Evolutionary conservation across 169 alveolate species (phyloP).

Genomic region (Cryptosporidium ryanae): DNA sequence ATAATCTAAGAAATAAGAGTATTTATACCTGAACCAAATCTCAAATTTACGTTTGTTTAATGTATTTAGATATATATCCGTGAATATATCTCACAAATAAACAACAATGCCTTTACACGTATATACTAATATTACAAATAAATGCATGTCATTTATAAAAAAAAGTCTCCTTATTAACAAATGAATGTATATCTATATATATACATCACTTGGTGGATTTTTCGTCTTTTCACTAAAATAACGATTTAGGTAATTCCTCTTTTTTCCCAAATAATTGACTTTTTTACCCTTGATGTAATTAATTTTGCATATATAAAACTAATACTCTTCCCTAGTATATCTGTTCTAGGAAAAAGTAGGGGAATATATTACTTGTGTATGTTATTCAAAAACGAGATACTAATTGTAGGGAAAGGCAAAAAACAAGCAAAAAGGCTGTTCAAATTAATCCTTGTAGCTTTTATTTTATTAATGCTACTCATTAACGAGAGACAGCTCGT

Average conservation of each 20-base stretch:
- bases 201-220: conserved; percentile 3
- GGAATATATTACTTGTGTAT: conserved; percentile 3
- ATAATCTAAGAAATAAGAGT: conserved; percentile 59
- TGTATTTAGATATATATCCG: neutral
- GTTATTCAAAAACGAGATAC: conserved; percentile 43
- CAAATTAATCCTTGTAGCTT: no score
- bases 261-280: no score
- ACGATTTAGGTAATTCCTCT: no score
- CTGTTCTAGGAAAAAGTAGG: no score
- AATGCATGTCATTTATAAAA: no score
- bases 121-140: no score
- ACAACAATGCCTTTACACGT: no score
- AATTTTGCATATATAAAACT: no score
- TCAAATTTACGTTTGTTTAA: no score
- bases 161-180: neutral
- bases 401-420: neutral
- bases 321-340: no score
- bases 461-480: conserved; percentile 7
- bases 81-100: neutral
- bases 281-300: no score
- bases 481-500: conserved; percentile 70
- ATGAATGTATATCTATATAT: neutral
- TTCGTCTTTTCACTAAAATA: conserved; percentile 22
- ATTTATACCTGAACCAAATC: conserved; percentile 66
- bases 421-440: no score